Evolutionary conservation across 169 alveolate species (phyloP).

Genomic region (Cyclospora cayetanensis): DNA sequence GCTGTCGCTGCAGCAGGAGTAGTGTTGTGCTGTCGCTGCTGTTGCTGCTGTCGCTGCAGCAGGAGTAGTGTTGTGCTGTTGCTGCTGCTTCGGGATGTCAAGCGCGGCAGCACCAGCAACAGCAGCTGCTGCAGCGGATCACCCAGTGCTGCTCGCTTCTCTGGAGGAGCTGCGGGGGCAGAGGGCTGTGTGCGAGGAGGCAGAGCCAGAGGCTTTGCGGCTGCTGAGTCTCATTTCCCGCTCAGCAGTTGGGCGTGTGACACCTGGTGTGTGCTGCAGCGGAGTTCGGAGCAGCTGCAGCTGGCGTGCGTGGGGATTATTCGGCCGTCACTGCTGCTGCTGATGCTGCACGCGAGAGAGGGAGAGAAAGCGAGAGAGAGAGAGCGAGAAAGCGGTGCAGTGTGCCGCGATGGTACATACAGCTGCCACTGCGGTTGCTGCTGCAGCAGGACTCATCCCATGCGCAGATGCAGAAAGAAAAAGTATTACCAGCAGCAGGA

Average conservation of each 20-base stretch:
- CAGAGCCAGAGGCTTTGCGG: no score
- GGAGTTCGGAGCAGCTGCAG: not conserved
- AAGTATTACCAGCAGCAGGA: no score
- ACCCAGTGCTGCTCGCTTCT: not conserved
- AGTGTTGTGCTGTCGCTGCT: not conserved
- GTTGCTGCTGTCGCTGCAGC: not conserved
- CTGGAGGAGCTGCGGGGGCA: no score
- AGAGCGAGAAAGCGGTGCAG: no score
- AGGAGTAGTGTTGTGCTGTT: not conserved
- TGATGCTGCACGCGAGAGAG: not conserved
- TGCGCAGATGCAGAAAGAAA: no score
- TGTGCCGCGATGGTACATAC: no score
- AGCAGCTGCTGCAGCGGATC: conserved; percentile 4
- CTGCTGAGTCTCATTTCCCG: not conserved
- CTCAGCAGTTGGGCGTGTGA: not conserved
- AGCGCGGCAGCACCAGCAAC: not conserved
- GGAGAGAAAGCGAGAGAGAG: no score
- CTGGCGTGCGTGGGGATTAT: not conserved
- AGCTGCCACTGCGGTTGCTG: no score
- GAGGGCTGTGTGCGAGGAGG: no score
- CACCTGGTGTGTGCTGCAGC: not conserved
- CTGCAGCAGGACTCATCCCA: no score
- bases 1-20: not conserved
- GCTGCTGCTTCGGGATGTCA: not conserved
- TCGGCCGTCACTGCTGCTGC: not conserved